Evolutionary conservation across 805 yeast genomes (phyloP), one percentile per base, ranked within the genome.

Genomic region (Candida boidinii): DNA sequence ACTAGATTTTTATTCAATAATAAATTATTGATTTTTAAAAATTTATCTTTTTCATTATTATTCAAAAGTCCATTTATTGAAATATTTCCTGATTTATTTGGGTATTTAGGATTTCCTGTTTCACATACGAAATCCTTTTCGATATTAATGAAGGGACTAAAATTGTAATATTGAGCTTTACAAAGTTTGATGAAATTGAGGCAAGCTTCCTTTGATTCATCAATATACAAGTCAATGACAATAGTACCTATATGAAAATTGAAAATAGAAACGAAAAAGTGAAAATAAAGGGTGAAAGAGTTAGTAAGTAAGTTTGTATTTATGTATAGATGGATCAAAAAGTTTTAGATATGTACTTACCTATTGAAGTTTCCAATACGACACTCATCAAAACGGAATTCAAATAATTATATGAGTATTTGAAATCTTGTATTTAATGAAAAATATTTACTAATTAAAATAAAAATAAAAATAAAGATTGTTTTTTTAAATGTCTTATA

Each of bases 151-250:
- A 77, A 65, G 5, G 76, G 75, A 13, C 67, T 51, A 43, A 67
- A 70, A 29, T 73, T 65, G 54, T 61, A 77, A 51, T 67, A 70
- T 35, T 69, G 64, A 24, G 59, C 42, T 44, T 68, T 61, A 54
- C 82, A 74, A 10, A 76, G 58, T 41, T 73, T 69, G 25, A 77
- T 36, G 46, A 77, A 76, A 44, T 70, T 70, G 34, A 45, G 49
- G 21, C 67, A 52, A 25, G 64, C 65, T 14, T 39, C 41, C 1
- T 68, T 68, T 4, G 64, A 56, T 6, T 48, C 43, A 7, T 59
- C 47, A 5, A 43, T 35, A 30, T 47, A 42, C 13, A 76, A 43
- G 39, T 76, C 83, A 8, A 76, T 49, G 8, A 73, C 77, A 7
- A 76, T 28, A n/a, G n/a, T n/a, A n/a, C n/a, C n/a, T n/a, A n/a